phyloP scores from a whole-genome alignment of 2,329 filamentous ascomycete genomes.

The Xylariaceae sp. region DNA sequence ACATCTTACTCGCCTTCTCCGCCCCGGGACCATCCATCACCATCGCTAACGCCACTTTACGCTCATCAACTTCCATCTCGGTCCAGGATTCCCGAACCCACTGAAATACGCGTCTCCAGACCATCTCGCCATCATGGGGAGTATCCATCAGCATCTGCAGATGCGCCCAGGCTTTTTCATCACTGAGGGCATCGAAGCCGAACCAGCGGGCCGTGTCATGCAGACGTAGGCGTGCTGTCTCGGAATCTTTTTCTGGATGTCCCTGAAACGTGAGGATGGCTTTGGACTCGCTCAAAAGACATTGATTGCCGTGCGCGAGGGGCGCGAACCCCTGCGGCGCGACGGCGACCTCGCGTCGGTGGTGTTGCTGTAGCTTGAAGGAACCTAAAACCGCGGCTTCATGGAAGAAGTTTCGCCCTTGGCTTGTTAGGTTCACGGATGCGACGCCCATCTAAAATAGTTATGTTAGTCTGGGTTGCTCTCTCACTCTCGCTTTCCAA shows the following conservation, averaged over 20 bases:
- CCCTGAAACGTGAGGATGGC: constrained; percentile 53
- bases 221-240: constrained; percentile 48
- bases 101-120: constrained; percentile 44
- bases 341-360: constrained; percentile 47
- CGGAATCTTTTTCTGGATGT: constrained; percentile 52
- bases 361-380: constrained; percentile 48
- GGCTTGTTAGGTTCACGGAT: constrained; percentile 46
- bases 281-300: constrained; percentile 47
- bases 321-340: constrained; percentile 14
- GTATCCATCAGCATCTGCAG: constrained; percentile 40
- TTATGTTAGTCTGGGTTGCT: constrained; percentile 2
- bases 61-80: background rate
- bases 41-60: background rate
- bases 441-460: constrained; percentile 44
- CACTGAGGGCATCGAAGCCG: constrained; percentile 41
- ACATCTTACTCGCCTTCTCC: constrained; percentile 25
- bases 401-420: constrained; percentile 48
- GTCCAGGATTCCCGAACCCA: constrained; percentile 19
- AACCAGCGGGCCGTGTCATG: constrained; percentile 47
- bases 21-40: background rate
- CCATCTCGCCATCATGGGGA: constrained; percentile 46
- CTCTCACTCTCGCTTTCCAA: background rate
- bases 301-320: constrained; percentile 43
- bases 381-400: constrained; percentile 26
- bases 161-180: constrained; percentile 40